phyloP scores from a whole-genome alignment of 2,329 filamentous ascomycete species.

The Ophiostoma piceae region DNA sequence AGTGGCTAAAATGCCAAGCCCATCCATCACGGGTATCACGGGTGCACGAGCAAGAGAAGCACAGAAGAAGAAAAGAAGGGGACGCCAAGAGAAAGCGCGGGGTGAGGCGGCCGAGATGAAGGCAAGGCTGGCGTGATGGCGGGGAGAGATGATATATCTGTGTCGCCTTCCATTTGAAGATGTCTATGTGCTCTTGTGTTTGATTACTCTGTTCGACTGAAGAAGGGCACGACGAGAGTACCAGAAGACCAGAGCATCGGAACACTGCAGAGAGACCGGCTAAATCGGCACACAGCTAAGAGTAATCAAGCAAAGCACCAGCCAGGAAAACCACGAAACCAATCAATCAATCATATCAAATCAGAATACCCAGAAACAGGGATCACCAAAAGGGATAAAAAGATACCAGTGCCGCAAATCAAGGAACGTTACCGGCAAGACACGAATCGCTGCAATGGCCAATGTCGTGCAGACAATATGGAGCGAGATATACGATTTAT shows the following conservation, averaged over 20 bases:
- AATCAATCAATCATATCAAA: not conserved
- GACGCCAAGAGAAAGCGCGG: not conserved
- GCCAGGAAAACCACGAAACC: not conserved
- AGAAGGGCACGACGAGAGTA: not conserved
- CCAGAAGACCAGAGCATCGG: no score
- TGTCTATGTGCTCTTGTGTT: not conserved
- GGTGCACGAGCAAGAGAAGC: not conserved
- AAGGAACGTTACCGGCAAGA: not conserved
- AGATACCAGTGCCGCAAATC: not conserved
- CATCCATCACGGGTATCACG: not conserved
- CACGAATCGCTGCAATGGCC: constrained; percentile 12
- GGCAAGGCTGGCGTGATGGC: constrained; percentile 1
- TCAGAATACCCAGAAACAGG: not conserved
- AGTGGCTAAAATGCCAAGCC: constrained; percentile 21
- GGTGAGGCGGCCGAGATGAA: not conserved
- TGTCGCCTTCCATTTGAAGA: not conserved
- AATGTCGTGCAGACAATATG: constrained; percentile 21
- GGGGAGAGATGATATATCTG: not conserved
- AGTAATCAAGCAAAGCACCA: not conserved
- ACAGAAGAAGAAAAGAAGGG: not conserved
- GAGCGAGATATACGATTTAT: constrained; percentile 27
- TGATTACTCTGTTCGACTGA: not conserved
- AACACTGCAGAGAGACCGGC: not conserved
- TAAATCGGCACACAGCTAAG: not conserved
- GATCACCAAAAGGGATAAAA: not conserved